Evolutionary conservation across 2,329 filamentous ascomycete genomes (phyloP).

Genomic region (Thyridium curvatum): DNA sequence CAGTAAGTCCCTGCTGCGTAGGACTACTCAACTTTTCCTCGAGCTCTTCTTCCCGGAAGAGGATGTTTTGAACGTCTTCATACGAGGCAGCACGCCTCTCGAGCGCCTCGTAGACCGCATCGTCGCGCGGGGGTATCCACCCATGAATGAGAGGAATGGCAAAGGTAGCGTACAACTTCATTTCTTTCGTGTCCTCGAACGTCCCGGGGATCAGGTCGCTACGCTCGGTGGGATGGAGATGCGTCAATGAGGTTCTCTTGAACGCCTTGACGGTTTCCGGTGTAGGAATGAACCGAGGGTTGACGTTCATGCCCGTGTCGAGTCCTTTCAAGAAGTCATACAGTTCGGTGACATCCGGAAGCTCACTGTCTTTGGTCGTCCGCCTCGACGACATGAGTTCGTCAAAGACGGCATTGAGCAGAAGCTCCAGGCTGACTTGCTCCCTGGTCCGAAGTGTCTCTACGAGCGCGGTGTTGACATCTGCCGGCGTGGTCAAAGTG

Average conservation of each 20-base stretch:
- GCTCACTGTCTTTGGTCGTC: constrained; percentile 51
- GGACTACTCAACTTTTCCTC: constrained; percentile 64
- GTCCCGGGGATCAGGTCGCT: constrained; percentile 54
- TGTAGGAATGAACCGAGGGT: constrained; percentile 73
- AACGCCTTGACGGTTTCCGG: constrained; percentile 38
- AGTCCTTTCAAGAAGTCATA: constrained; percentile 83
- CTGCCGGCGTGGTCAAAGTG: constrained; percentile 70
- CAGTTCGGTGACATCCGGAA: constrained; percentile 84
- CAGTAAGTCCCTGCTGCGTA: constrained; percentile 50
- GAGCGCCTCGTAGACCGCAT: constrained; percentile 64
- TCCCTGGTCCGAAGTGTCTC: constrained; percentile 75
- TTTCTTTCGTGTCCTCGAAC: constrained; percentile 83
- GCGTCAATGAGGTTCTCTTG: constrained; percentile 45
- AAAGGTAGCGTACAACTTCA: constrained; percentile 88
- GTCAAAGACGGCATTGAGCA: constrained; percentile 87
- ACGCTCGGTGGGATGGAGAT: constrained; percentile 44
- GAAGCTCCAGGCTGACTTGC: constrained; percentile 76
- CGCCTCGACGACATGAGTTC: constrained; percentile 78
- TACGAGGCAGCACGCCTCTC: constrained; percentile 68
- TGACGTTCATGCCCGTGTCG: constrained; percentile 97
- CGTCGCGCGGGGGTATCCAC: constrained; percentile 70
- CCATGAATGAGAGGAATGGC: constrained; percentile 85
- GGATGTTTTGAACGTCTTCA: constrained; percentile 83
- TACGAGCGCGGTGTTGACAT: constrained; percentile 62
- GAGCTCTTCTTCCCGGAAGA: constrained; percentile 84